phyloP scores from a whole-genome alignment of 2,329 filamentous ascomycete species.

The Talaromyces funiculosus region DNA sequence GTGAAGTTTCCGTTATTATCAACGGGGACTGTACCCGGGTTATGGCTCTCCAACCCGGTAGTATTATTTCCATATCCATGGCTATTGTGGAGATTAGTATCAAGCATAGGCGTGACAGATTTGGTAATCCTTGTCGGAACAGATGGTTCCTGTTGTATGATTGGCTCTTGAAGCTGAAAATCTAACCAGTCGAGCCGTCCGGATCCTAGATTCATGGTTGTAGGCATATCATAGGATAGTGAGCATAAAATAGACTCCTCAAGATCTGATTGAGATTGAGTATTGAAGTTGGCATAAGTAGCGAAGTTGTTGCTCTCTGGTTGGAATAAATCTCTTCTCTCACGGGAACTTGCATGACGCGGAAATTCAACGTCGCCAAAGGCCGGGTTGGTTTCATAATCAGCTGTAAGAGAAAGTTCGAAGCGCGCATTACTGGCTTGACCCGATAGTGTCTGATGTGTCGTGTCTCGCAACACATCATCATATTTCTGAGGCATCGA shows the following conservation, averaged over 20 bases:
- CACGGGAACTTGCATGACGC: background rate
- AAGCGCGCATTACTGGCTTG: background rate
- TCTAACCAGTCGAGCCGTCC: constrained; percentile 9
- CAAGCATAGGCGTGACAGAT: background rate
- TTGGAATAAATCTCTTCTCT: background rate
- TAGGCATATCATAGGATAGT: background rate
- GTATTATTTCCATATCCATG: background rate
- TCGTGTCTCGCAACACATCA: background rate
- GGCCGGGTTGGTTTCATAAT: background rate
- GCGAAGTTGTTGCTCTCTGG: background rate
- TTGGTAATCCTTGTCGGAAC: background rate
- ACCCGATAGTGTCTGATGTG: background rate
- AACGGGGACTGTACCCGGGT: background rate
- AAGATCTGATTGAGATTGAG: background rate
- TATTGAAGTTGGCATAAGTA: background rate
- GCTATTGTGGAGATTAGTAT: background rate
- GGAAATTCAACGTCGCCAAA: background rate
- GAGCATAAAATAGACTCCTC: background rate
- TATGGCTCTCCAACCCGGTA: background rate
- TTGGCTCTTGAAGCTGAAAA: constrained; percentile 8
- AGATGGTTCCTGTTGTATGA: background rate
- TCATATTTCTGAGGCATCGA: background rate
- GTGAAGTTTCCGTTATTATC: background rate
- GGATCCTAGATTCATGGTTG: background rate
- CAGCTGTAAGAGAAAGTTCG: background rate